These are phyloP conservation scores for Moniliophthora roreri DNA, from an alignment of 1,284 basidiomycete genomes.

Conservation along the genomic window DNA sequence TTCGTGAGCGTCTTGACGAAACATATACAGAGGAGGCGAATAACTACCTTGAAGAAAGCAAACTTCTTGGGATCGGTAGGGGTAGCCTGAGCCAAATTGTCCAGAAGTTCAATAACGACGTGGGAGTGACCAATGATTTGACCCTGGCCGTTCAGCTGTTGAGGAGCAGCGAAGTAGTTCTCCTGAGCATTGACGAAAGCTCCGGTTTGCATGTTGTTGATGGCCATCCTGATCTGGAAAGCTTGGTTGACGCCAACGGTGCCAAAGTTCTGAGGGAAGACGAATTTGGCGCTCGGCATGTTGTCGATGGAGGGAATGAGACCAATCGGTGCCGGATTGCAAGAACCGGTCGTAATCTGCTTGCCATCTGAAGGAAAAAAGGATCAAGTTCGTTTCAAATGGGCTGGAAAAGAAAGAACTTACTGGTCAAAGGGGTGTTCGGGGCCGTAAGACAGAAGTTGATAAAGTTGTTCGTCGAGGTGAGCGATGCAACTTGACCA, in stretches of 20 bases:
- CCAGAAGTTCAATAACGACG: conserved; percentile 52
- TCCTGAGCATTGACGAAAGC: conserved; percentile 54
- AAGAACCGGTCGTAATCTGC: conserved; percentile 30
- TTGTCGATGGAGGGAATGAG: conserved; percentile 36
- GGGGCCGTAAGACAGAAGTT: conserved; percentile 34
- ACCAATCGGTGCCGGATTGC: conserved; percentile 38
- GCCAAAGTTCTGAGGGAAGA: conserved; percentile 40
- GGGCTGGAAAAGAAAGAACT: conserved; percentile 1
- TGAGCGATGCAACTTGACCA: conserved; percentile 45
- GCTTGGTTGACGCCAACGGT: conserved; percentile 30
- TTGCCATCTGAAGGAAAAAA: conserved; percentile 25
- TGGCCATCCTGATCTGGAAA: conserved; percentile 42
- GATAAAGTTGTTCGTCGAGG: conserved; percentile 53
- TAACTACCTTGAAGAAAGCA: conserved; percentile 64
- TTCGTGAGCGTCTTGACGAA: not conserved
- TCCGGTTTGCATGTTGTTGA: conserved; percentile 51
- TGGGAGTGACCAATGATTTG: conserved; percentile 58
- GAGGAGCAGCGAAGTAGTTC: conserved; percentile 62
- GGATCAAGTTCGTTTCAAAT: not conserved
- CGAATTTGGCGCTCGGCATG: conserved; percentile 50
- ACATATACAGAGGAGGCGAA: not conserved
- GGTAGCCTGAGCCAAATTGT: conserved; percentile 40
- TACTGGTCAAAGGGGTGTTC: conserved; percentile 31
- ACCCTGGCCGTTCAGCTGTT: conserved; percentile 51
- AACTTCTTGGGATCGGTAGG: conserved; percentile 51